These are phyloP conservation scores for Pseudocercospora fijiensis DNA, from an alignment of 2,329 filamentous ascomycete species.

Conservation along the genomic window DNA sequence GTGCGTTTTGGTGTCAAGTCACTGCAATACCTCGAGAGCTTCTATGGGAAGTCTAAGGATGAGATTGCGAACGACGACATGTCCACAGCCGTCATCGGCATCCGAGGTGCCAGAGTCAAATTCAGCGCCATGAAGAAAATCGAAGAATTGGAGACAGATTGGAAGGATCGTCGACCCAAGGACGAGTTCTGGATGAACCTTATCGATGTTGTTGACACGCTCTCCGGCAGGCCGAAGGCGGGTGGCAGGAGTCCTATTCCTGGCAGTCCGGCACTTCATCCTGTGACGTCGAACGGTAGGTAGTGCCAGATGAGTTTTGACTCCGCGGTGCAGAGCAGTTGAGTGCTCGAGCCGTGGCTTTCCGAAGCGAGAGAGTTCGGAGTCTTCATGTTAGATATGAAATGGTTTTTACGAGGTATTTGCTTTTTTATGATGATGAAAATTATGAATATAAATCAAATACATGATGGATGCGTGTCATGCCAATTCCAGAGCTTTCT, in stretches of 20 bases:
- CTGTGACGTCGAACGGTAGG: conserved; percentile 15
- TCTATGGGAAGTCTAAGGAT: conserved; percentile 62
- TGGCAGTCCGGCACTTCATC: conserved; percentile 18
- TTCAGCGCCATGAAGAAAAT: conserved; percentile 79
- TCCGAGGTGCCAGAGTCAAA: conserved; percentile 85
- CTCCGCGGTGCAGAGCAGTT: background rate
- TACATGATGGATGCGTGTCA: no score
- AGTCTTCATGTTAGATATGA: background rate
- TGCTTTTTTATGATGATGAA: background rate
- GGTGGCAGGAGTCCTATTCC: conserved; percentile 21
- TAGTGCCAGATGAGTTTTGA: conserved; percentile 12
- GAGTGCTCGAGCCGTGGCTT: background rate
- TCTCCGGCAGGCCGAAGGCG: conserved; percentile 63
- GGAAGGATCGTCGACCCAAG: conserved; percentile 82
- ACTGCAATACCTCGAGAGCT: conserved; percentile 84
- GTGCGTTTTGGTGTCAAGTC: conserved; percentile 91
- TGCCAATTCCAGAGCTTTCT: no score
- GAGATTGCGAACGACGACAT: conserved; percentile 71
- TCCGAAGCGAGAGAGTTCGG: conserved; percentile 17
- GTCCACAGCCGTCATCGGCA: conserved; percentile 81
- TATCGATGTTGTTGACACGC: conserved; percentile 77
- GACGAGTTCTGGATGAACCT: conserved; percentile 81
- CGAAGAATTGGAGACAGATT: conserved; percentile 85
- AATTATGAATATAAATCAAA: background rate
- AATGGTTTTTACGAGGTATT: background rate